phyloP scores from a whole-genome alignment of 352 stramenopile species.

The Phytophthora litchii region DNA sequence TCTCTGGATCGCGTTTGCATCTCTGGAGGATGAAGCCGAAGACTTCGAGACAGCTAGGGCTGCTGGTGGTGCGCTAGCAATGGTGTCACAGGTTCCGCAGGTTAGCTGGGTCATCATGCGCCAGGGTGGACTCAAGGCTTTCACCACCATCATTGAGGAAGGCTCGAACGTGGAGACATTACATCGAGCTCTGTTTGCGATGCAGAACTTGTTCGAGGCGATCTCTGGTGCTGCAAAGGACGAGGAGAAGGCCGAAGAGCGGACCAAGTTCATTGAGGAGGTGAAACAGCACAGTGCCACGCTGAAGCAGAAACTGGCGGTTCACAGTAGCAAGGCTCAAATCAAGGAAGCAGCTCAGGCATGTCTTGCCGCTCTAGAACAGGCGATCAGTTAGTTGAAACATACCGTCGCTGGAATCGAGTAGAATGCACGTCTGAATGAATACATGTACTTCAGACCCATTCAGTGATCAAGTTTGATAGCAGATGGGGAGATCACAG shows the following conservation, averaged over 20 bases:
- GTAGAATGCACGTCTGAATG: constrained; percentile 6
- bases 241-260: constrained; percentile 54
- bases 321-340: constrained; percentile 22
- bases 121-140: constrained; percentile 65
- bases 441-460: constrained; percentile 23
- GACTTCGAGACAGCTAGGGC: constrained; percentile 93
- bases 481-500: constrained; percentile 78
- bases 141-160: constrained; percentile 56
- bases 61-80: constrained; percentile 93
- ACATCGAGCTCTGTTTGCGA: constrained; percentile 73
- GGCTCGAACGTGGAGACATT: constrained; percentile 69
- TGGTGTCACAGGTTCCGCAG: constrained; percentile 86
- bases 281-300: constrained; percentile 38
- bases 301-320: constrained; percentile 48
- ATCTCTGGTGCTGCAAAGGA: constrained; percentile 42
- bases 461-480: constrained; percentile 72
- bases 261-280: constrained; percentile 45
- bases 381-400: constrained; percentile 25
- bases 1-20: constrained; percentile 94
- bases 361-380: constrained; percentile 48
- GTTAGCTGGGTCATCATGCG: constrained; percentile 79
- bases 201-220: constrained; percentile 78
- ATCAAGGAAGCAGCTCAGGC: constrained; percentile 58
- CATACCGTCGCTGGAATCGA: too few species aligned
- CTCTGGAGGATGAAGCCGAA: constrained; percentile 90